Evolutionary conservation across 2,329 filamentous ascomycete genomes (phyloP).

Genomic region (Rhynchosporium graminicola): DNA sequence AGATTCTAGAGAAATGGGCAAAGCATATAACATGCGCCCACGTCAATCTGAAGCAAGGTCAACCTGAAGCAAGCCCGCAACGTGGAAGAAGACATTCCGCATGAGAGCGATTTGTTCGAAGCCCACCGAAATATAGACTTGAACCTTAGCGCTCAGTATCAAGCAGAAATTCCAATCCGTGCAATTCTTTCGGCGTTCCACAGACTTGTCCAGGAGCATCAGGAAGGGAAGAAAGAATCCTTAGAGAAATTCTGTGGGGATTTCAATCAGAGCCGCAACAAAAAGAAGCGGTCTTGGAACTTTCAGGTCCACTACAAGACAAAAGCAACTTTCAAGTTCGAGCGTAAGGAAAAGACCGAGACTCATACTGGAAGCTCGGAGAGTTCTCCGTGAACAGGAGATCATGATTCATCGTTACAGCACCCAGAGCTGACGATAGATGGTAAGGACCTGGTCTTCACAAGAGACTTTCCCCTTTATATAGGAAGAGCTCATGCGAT

Average conservation of each 20-base stretch:
- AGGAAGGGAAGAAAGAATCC: background rate
- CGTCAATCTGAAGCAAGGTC: conserved; percentile 14
- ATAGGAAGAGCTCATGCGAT: conserved; percentile 7
- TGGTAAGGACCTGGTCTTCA: conserved; percentile 6
- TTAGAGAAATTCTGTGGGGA: background rate
- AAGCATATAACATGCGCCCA: conserved; percentile 17
- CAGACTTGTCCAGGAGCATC: conserved; percentile 2
- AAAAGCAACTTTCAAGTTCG: too few relatives aligned
- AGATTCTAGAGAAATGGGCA: conserved; percentile 15
- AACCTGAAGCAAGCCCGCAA: conserved; percentile 14
- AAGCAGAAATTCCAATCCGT: conserved; percentile 6
- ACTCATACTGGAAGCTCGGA: too few relatives aligned
- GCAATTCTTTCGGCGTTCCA: conserved; percentile 12
- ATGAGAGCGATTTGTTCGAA: background rate
- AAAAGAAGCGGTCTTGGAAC: too few relatives aligned
- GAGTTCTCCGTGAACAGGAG: too few relatives aligned
- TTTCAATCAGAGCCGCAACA: background rate
- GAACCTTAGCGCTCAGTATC: background rate
- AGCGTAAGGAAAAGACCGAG: too few relatives aligned
- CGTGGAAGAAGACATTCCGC: background rate
- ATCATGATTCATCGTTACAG: too few relatives aligned
- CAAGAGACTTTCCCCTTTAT: conserved; percentile 1
- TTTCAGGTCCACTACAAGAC: too few relatives aligned
- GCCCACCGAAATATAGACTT: background rate
- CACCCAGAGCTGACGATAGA: background rate